Conservation (phyloP, 306 rosid genomes). For the Corylus avellana region DNA sequence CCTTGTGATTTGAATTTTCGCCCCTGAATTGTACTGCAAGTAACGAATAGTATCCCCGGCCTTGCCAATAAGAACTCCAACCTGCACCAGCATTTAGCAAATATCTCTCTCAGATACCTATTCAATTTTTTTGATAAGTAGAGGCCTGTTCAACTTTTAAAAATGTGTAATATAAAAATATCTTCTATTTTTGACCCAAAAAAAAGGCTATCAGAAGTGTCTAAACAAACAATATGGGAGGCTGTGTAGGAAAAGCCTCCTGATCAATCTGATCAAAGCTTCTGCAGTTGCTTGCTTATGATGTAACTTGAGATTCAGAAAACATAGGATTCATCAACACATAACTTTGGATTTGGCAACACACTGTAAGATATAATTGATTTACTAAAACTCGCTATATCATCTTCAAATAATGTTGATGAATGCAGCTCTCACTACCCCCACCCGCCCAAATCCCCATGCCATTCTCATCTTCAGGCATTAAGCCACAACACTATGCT, state of each 20-base stretch:
- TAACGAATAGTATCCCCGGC: constrained; percentile 92
- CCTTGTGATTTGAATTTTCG: constrained; percentile 91
- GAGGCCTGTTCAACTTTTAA: constrained; percentile 2
- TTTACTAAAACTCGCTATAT: not conserved
- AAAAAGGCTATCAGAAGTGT: not conserved
- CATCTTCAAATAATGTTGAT: not conserved
- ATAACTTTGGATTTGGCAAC: not conserved
- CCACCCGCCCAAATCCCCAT: not conserved
- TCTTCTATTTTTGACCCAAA: not conserved
- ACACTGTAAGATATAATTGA: not conserved
- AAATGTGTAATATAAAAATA: not conserved
- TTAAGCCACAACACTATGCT: not conserved
- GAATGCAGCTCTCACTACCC: not conserved
- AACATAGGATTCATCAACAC: no score
- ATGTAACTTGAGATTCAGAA: no score
- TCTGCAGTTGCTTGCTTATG: not conserved
- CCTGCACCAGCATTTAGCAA: constrained; percentile 51
- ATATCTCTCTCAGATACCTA: constrained; percentile 15
- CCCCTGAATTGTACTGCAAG: constrained; percentile 90
- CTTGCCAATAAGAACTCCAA: constrained; percentile 98
- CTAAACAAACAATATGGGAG: not conserved
- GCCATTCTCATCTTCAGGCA: not conserved
- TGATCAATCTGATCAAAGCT: not conserved
- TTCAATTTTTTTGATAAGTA: not conserved
- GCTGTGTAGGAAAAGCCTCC: not conserved